These are phyloP conservation scores for Venturia aucupariae DNA, from an alignment of 2,329 filamentous ascomycete genomes.

Conservation along the genomic window DNA sequence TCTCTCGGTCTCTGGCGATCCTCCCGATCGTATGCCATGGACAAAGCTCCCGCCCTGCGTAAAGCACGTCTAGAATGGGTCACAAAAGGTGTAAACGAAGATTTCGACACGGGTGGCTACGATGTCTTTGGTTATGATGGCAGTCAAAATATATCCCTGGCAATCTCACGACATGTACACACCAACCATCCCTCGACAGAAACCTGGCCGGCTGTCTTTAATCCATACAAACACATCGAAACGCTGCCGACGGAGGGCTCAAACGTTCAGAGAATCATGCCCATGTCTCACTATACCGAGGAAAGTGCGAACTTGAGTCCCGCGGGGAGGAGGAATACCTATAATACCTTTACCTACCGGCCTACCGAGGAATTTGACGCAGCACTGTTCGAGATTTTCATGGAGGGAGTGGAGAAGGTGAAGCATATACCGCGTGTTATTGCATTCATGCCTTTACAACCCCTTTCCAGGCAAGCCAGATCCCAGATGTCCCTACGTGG, in stretches of 20 bases:
- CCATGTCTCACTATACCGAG: background rate
- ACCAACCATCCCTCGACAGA: background rate
- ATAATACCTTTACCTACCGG: conserved; percentile 1
- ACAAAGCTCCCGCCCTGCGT: conserved; percentile 2
- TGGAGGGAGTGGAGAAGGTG: background rate
- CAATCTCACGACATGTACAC: background rate
- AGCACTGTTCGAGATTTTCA: background rate
- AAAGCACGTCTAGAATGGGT: background rate
- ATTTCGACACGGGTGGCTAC: conserved; percentile 3
- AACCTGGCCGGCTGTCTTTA: conserved; percentile 7
- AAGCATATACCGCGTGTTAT: background rate
- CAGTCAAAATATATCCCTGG: background rate
- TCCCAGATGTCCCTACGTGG: background rate
- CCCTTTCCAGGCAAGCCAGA: background rate
- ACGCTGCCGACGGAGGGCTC: background rate
- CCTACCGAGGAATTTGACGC: conserved; percentile 1
- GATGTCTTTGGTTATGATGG: background rate
- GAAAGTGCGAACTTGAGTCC: background rate
- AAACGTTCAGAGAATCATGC: background rate
- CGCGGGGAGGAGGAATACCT: background rate
- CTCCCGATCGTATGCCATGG: background rate
- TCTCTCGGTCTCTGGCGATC: background rate
- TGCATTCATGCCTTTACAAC: background rate
- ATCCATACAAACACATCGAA: background rate
- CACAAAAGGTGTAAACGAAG: background rate